Evolutionary conservation across 2,329 filamentous ascomycete species (phyloP).

Genomic region (Neonectria ditissima): DNA sequence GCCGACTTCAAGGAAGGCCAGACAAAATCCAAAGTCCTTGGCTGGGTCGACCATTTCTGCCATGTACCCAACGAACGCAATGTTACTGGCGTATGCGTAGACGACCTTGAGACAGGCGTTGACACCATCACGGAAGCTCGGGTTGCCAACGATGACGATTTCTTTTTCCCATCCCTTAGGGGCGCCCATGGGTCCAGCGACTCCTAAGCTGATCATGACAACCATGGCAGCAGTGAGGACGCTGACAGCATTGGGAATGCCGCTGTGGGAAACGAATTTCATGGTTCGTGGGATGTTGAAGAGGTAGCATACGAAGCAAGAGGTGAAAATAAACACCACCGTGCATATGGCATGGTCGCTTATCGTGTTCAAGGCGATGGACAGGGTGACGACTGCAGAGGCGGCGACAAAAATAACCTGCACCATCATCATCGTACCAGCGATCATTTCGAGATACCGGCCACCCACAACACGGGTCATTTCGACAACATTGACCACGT

Average conservation of each 20-base stretch:
- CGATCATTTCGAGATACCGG: slow-evolving; percentile 29
- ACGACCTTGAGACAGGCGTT: slow-evolving; percentile 41
- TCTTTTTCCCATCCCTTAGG: slow-evolving; percentile 35
- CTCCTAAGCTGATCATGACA: slow-evolving; percentile 36
- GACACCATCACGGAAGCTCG: slow-evolving; percentile 39
- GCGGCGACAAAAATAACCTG: slow-evolving; percentile 40
- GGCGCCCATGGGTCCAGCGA: slow-evolving; percentile 34
- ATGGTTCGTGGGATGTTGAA: slow-evolving; percentile 39
- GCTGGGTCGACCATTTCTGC: slow-evolving; percentile 41
- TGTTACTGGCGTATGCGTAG: slow-evolving; percentile 45
- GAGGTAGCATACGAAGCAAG: slow-evolving; percentile 31
- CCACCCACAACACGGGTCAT: slow-evolving; percentile 66
- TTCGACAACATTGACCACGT: slow-evolving; percentile 77
- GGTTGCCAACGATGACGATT: slow-evolving; percentile 35
- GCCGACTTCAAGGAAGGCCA: slow-evolving; percentile 40
- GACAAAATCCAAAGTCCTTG: slow-evolving; percentile 38
- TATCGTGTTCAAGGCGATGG: slow-evolving; percentile 38
- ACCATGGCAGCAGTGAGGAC: slow-evolving; percentile 36
- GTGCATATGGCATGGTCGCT: slow-evolving; percentile 39
- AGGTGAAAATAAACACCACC: slow-evolving; percentile 36
- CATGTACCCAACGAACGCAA: slow-evolving; percentile 45
- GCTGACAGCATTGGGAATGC: slow-evolving; percentile 39
- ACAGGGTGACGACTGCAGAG: slow-evolving; percentile 35
- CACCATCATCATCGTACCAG: slow-evolving; percentile 39
- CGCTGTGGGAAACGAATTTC: slow-evolving; percentile 41